These are phyloP conservation scores for Calonectria hongkongensis DNA, from an alignment of 2,329 filamentous ascomycete species.

Conservation along the genomic window DNA sequence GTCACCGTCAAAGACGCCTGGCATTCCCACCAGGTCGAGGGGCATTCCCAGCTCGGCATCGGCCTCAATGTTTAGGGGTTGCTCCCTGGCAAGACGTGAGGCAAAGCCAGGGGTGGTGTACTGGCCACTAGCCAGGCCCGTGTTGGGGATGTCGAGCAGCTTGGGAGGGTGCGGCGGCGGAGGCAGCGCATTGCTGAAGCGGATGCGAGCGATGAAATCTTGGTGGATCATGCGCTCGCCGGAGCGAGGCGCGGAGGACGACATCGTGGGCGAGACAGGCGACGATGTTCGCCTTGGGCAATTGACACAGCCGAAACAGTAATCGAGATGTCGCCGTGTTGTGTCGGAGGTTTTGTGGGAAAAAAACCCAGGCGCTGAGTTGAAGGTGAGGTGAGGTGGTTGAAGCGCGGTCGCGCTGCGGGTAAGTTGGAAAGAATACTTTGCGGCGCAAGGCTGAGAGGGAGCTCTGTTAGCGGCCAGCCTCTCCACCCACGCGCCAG, in stretches of 20 bases:
- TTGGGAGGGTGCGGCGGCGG: slow-evolving; percentile 96
- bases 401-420: slow-evolving; percentile 48
- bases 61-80: slow-evolving; percentile 96
- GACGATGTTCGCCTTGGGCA: slow-evolving; percentile 39
- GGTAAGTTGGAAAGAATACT: slow-evolving; percentile 48
- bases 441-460: slow-evolving; percentile 53
- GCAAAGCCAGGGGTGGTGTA: slow-evolving; percentile 95
- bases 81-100: slow-evolving; percentile 90
- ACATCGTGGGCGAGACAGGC: slow-evolving; percentile 44
- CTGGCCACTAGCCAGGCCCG: slow-evolving; percentile 88
- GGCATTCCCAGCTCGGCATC: slow-evolving; percentile 99
- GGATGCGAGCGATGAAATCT: slow-evolving; percentile 96
- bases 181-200: slow-evolving; percentile 96
- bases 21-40: slow-evolving; percentile 94
- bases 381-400: slow-evolving; percentile 36
- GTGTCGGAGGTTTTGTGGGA: slow-evolving; percentile 14
- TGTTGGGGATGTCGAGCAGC: slow-evolving; percentile 96
- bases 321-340: slow-evolving; percentile 1
- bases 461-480: slow-evolving; percentile 34
- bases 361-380: slow-evolving; percentile 32
- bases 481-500: slow-evolving; percentile 28
- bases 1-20: slow-evolving; percentile 94
- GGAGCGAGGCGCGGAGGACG: slow-evolving; percentile 57
- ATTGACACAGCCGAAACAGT: slow-evolving; percentile 21
- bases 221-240: slow-evolving; percentile 84